A percentile compares a stretch with the other conserved stretches of the same genome.
Evolutionary conservation across 1,284 basidiomycete genomes (phyloP).

Genomic region (Macrocybe sp.): DNA sequence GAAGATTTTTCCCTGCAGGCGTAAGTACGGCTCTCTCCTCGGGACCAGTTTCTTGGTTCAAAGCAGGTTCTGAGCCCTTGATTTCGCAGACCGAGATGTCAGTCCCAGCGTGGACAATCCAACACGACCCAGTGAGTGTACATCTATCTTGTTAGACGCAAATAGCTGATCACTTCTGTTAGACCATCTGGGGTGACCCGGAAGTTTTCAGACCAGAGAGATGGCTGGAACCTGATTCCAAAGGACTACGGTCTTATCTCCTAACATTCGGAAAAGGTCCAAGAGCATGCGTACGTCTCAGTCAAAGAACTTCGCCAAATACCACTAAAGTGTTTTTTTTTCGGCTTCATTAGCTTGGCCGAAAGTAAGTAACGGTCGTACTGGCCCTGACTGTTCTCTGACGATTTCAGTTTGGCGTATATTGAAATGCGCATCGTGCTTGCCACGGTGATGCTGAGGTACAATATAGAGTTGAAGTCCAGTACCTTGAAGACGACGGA

Average conservation of each 20-base stretch:
- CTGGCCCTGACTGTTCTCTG: not conserved
- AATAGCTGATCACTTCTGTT: not conserved
- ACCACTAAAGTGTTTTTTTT: not conserved
- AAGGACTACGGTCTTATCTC: constrained; percentile 26
- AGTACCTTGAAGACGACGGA: constrained; percentile 20
- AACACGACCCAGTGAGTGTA: constrained; percentile 29
- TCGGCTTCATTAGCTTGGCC: constrained; percentile 11
- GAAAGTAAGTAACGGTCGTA: constrained; percentile 12
- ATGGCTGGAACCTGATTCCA: constrained; percentile 32
- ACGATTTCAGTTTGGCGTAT: constrained; percentile 22
- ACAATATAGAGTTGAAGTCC: constrained; percentile 21
- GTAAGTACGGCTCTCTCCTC: constrained; percentile 13
- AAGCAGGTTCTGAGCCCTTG: constrained; percentile 2
- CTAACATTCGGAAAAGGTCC: constrained; percentile 35
- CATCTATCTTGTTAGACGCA: not conserved
- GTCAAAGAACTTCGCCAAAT: not conserved
- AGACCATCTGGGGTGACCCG: constrained; percentile 38
- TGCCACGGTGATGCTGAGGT: constrained; percentile 27
- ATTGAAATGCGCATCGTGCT: constrained; percentile 30
- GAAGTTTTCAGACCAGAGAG: constrained; percentile 40
- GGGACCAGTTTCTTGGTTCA: not conserved
- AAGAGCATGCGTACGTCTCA: constrained; percentile 21
- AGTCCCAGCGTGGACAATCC: constrained; percentile 38
- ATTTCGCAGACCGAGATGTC: constrained; percentile 24
- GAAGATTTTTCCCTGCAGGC: constrained; percentile 20